phyloP scores from a whole-genome alignment of 2,329 filamentous ascomycete genomes.

The Fragosphaeria purpurea region DNA sequence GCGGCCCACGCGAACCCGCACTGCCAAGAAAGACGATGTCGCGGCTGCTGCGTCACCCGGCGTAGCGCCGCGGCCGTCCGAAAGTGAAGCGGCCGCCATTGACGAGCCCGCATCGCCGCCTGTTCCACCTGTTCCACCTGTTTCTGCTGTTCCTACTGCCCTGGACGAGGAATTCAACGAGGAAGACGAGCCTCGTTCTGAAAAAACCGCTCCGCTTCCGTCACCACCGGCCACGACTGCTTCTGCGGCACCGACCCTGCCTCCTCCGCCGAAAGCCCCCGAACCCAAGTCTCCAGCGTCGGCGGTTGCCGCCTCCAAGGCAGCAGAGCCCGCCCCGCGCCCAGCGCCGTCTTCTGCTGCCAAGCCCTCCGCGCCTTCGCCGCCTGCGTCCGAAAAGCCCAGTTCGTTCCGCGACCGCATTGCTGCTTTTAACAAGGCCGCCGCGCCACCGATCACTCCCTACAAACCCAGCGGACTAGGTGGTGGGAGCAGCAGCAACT shows the following conservation, averaged over 20 bases:
- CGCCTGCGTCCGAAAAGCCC: conserved; percentile 66
- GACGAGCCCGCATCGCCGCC: too few relatives aligned
- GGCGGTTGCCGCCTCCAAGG: conserved; percentile 21
- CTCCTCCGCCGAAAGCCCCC: conserved; percentile 14
- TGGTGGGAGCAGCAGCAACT: conserved; percentile 44
- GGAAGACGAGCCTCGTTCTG: conserved; percentile 15
- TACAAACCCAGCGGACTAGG: conserved; percentile 67
- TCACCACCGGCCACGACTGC: conserved; percentile 15
- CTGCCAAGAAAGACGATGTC: conserved; percentile 51
- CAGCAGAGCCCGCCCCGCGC: conserved; percentile 25
- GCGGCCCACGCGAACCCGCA: conserved; percentile 64
- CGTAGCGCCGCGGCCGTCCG: neutral
- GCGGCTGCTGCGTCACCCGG: conserved; percentile 14
- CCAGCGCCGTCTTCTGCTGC: conserved; percentile 27
- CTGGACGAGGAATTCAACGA: conserved; percentile 14
- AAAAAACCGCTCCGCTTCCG: conserved; percentile 16
- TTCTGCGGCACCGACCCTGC: conserved; percentile 11
- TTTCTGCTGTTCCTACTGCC: neutral
- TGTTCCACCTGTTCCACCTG: neutral
- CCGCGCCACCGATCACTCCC: conserved; percentile 76
- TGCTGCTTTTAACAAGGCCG: conserved; percentile 88
- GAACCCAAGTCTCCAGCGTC: conserved; percentile 19
- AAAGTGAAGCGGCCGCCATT: too few relatives aligned
- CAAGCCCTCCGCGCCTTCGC: conserved; percentile 32
- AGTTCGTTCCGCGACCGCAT: conserved; percentile 87